Conservation (phyloP, 495 filamentous ascomycete genomes). For the Sporormia fimetaria region DNA sequence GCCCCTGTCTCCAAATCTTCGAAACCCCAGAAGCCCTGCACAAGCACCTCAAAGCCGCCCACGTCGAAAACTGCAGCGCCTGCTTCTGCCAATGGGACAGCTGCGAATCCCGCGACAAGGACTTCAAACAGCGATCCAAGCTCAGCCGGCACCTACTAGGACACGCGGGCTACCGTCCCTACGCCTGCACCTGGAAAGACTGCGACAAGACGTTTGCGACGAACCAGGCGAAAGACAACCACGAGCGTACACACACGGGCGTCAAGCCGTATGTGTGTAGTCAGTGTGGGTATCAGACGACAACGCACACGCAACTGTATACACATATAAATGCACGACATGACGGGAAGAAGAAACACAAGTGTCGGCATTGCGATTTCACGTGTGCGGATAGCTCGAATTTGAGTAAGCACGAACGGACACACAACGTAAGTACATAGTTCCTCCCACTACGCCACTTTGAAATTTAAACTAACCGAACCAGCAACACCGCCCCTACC, state of each 20-base stretch:
- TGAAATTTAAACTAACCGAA: slow-evolving; percentile 1
- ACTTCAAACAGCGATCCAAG: slow-evolving; percentile 25
- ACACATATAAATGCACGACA: slow-evolving; percentile 23
- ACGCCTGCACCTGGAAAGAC: slow-evolving; percentile 14
- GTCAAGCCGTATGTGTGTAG: slow-evolving; percentile 22
- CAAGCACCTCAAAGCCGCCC: slow-evolving; percentile 18
- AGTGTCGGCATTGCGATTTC: slow-evolving; percentile 22
- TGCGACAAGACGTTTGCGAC: slow-evolving; percentile 24
- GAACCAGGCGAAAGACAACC: slow-evolving; percentile 26
- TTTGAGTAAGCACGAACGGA: slow-evolving; percentile 25
- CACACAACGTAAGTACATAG: slow-evolving; percentile 14
- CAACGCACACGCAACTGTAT: slow-evolving; percentile 23
- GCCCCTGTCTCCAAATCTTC: slow-evolving; percentile 10
- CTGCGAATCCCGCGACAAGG: slow-evolving; percentile 14
- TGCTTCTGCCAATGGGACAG: slow-evolving; percentile 22
- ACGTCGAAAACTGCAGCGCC: slow-evolving; percentile 15
- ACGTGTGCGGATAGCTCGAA: slow-evolving; percentile 20
- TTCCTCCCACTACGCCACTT: background rate
- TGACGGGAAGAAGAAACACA: slow-evolving; percentile 14
- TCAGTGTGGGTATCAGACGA: slow-evolving; percentile 18
- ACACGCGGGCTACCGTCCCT: slow-evolving; percentile 21
- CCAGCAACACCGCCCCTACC: slow-evolving; percentile 16
- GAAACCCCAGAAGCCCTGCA: slow-evolving; percentile 17
- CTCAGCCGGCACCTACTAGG: slow-evolving; percentile 19
- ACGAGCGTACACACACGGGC: slow-evolving; percentile 24